phyloP scores from a whole-genome alignment of 73 alveolate species.

The Durusdinium trenchii region DNA sequence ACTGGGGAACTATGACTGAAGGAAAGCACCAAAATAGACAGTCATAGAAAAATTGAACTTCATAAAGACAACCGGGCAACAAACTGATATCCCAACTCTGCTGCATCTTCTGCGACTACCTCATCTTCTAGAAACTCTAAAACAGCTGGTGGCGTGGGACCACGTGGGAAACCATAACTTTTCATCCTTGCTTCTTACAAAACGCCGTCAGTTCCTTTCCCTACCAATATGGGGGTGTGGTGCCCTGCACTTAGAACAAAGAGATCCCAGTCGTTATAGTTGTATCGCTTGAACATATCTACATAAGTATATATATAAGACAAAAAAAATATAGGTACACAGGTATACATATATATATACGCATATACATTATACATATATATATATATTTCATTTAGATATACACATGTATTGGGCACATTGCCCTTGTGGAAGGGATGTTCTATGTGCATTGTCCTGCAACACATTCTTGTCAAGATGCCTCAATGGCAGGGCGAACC shows the following conservation, averaged over 20 bases:
- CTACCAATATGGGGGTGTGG: not conserved
- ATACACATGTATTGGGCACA: not conserved
- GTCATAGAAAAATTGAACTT: not conserved
- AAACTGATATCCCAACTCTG: too few relatives aligned
- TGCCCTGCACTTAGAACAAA: too few relatives aligned
- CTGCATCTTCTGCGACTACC: not conserved
- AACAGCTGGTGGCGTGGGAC: not conserved
- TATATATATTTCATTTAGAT: too few relatives aligned
- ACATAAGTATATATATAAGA: not conserved
- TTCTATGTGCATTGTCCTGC: not conserved
- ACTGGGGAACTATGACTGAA: not conserved
- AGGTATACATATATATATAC: not conserved
- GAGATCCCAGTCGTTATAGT: not conserved
- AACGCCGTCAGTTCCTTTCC: not conserved
- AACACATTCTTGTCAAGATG: not conserved
- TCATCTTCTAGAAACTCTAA: not conserved
- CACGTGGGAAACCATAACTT: not conserved
- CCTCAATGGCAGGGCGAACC: not conserved
- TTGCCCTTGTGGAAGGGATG: too few relatives aligned
- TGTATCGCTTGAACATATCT: not conserved
- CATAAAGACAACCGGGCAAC: not conserved
- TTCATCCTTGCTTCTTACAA: not conserved
- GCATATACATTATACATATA: not conserved
- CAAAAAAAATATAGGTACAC: not conserved
- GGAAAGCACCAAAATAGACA: not conserved